Base-by-base conservation (phyloP, 306 rosid genomes). In the Citrullus colocynthis region DNA sequence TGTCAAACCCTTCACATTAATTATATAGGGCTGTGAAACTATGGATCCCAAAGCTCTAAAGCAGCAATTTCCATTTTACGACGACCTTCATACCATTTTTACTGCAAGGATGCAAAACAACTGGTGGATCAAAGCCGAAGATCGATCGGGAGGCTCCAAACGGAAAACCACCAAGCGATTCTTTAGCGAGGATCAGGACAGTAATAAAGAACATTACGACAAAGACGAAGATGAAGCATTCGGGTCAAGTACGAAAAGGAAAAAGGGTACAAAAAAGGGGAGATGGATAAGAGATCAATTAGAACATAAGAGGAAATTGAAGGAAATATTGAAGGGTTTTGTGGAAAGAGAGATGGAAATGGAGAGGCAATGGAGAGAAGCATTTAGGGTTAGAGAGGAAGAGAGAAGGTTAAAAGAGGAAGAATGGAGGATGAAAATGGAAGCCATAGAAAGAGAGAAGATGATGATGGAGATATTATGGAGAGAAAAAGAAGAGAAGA, bases 371-470 rank as follows among this genome's bases (percentile, higher is more conserved):
- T 95, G 97, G 99, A 82, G 91, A 81, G 96, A 89, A 18, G 97
- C 93, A 2, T 89, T 79, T 28, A 91, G 87, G 76, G 93, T 85
- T 28, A 89, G 97, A 76, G 97, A 95, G 82, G 86, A 74, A 16
- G 97, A 92, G 76, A 86, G 96, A 81, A 86, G 89, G 77, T n/a
- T 86, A 83, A 89, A 80, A 87, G 99, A 95, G 79, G 78, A 85
- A 88, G 97, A 95, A 72, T 95, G 99, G 99, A 83, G 96, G 78
- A 87, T 85, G 61, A 62, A 88, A 1, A 92, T 92, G 97, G 92
- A 88, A 45, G 90, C 97, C 1, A 37, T 95, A 42, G 99, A 95
- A 85, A 91, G 77, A 36, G 97, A 95, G 88, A 90, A 93, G 85
- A 76, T 91, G 51, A 64, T 85, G 88, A 88, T 88, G 92, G 93